Percentiles rank a stretch among this genome's conserved stretches.
phyloP scores from a whole-genome alignment of 371 early-diverging fungal species.

The Actinomortierella ambigua region DNA sequence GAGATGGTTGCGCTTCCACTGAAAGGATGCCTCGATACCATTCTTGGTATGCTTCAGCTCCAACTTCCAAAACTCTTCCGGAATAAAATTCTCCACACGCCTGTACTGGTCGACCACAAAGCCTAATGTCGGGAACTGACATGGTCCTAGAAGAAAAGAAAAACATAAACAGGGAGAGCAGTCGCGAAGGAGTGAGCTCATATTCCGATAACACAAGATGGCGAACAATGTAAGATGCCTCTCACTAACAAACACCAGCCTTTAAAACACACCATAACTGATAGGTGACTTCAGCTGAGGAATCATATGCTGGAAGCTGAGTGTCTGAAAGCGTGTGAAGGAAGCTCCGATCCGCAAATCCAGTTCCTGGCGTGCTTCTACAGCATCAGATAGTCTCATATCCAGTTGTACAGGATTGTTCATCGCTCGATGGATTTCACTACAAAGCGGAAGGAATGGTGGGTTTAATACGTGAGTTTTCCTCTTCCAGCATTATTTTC shows the following conservation, averaged over 20 bases:
- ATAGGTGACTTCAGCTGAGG: slow-evolving; percentile 65
- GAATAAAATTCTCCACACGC: slow-evolving; percentile 80
- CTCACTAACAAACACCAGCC: not conserved
- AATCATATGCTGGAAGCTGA: slow-evolving; percentile 62
- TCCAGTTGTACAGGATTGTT: slow-evolving; percentile 74
- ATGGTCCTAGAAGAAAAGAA: slow-evolving; percentile 75
- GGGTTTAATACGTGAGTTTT: not conserved
- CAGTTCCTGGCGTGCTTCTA: slow-evolving; percentile 91
- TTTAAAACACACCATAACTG: slow-evolving; percentile 93
- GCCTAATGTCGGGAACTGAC: slow-evolving; percentile 99
- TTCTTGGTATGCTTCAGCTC: slow-evolving; percentile 62
- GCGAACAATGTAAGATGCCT: not conserved
- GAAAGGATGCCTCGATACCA: slow-evolving; percentile 60
- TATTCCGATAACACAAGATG: not conserved
- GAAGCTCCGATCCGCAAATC: slow-evolving; percentile 98
- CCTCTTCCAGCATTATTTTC: too few species aligned
- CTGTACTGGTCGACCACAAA: slow-evolving; percentile 97
- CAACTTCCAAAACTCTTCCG: slow-evolving; percentile 94
- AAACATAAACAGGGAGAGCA: not conserved
- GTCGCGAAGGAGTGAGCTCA: not conserved
- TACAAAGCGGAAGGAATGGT: slow-evolving; percentile 11
- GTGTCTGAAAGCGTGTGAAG: slow-evolving; percentile 96
- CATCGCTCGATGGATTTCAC: slow-evolving; percentile 87
- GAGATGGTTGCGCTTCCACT: slow-evolving; percentile 77
- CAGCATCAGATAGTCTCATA: slow-evolving; percentile 83